Evolutionary conservation across 768 basidiomycete genomes (phyloP).

Genomic region (Saitozyma podzolica): DNA sequence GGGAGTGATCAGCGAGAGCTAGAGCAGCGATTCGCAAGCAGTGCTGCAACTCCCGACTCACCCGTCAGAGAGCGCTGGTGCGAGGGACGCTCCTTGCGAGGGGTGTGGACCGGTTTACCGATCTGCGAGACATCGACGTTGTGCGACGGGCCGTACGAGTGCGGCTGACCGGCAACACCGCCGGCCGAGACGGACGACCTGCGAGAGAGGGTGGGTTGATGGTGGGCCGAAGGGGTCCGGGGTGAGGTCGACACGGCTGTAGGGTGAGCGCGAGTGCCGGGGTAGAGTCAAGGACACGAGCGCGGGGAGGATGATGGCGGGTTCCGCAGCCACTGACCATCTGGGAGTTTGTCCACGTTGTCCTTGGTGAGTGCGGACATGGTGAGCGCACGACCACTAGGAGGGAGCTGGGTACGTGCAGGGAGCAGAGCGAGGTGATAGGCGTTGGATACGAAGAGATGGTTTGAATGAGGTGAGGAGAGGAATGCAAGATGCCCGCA

Average conservation of each 20-base stretch:
- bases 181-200: conserved; percentile 41
- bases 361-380: conserved; percentile 35
- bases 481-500: too few species aligned
- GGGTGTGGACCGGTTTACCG: conserved; percentile 41
- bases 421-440: background rate
- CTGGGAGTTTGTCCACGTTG: conserved; percentile 27
- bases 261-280: too few species aligned
- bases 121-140: conserved; percentile 39
- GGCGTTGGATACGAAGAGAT: too few species aligned
- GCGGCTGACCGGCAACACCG: conserved; percentile 4
- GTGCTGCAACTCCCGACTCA: conserved; percentile 9
- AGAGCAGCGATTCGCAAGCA: background rate
- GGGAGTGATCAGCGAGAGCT: conserved; percentile 1
- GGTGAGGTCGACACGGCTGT: background rate
- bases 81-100: conserved; percentile 42
- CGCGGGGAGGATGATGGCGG: conserved; percentile 4
- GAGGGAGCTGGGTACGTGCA: background rate
- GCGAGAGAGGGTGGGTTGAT: conserved; percentile 34
- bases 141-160: conserved; percentile 18
- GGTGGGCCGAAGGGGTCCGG: conserved; percentile 37
- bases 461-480: too few species aligned
- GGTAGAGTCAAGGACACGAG: background rate
- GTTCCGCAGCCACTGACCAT: conserved; percentile 1
- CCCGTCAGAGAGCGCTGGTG: conserved; percentile 44
- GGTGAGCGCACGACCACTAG: background rate